A percentile compares a stretch with the other conserved stretches of the same genome.
These are phyloP conservation scores for Cyclocybe aegerita DNA, from an alignment of 768 basidiomycete genomes.

Conservation along the genomic window DNA sequence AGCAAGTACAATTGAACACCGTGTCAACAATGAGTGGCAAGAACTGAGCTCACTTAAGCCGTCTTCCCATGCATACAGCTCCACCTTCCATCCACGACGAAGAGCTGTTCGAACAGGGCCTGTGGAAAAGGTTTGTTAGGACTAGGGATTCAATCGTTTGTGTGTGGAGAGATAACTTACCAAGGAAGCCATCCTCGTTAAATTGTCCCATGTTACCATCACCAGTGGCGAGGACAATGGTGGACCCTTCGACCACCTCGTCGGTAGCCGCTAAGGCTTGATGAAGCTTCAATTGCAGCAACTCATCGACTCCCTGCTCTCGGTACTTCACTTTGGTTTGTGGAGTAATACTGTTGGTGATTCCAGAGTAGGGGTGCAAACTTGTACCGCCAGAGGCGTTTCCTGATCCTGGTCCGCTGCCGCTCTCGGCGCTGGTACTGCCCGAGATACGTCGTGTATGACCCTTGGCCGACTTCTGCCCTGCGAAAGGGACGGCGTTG, in stretches of 20 bases:
- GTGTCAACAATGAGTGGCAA: background rate
- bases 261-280: slow-evolving; percentile 79
- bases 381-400: slow-evolving; percentile 13
- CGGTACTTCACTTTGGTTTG: slow-evolving; percentile 58
- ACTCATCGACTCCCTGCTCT: slow-evolving; percentile 94
- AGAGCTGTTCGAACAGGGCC: slow-evolving; percentile 83
- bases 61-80: slow-evolving; percentile 90
- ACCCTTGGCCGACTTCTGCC: slow-evolving; percentile 7
- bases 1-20: background rate
- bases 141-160: background rate
- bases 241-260: slow-evolving; percentile 61
- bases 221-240: slow-evolving; percentile 90
- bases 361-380: slow-evolving; percentile 15
- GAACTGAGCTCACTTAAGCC: slow-evolving; percentile 55
- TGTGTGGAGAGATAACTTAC: slow-evolving; percentile 17
- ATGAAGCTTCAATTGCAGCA: slow-evolving; percentile 89
- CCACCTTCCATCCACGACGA: slow-evolving; percentile 91
- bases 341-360: slow-evolving; percentile 15
- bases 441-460: slow-evolving; percentile 25
- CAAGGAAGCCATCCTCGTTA: slow-evolving; percentile 90
- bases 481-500: slow-evolving; percentile 8
- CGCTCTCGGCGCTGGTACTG: slow-evolving; percentile 25
- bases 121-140: slow-evolving; percentile 3
- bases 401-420: slow-evolving; percentile 16
- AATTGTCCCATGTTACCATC: slow-evolving; percentile 93